Evolutionary conservation across 352 stramenopile genomes (phyloP).

Genomic region (Globisporangium sylvaticum): DNA sequence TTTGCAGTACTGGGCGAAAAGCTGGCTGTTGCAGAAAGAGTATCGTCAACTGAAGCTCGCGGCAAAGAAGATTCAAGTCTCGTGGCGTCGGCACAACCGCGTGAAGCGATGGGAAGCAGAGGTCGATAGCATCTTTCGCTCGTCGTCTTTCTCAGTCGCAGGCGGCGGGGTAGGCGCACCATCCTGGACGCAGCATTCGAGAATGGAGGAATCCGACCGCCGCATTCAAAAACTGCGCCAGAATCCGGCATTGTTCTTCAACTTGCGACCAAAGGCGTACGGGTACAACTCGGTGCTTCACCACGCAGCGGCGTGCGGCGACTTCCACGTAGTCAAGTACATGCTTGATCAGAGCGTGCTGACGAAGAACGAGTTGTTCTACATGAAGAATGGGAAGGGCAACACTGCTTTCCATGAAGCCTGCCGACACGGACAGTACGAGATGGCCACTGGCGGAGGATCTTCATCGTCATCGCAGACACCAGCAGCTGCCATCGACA

Average conservation of each 20-base stretch:
- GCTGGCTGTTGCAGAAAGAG: constrained; percentile 47
- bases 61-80: constrained; percentile 34
- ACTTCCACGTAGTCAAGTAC: constrained; percentile 78
- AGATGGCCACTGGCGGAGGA: constrained; percentile 29
- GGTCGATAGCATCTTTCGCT: constrained; percentile 46
- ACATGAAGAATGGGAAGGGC: constrained; percentile 46
- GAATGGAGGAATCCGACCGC: constrained; percentile 69
- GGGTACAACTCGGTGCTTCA: constrained; percentile 75
- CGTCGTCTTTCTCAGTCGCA: constrained; percentile 13
- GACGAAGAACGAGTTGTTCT: constrained; percentile 26
- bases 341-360: constrained; percentile 43
- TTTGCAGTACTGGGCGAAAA: constrained; percentile 53
- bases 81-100: constrained; percentile 37
- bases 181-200: constrained; percentile 44
- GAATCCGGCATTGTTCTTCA: constrained; percentile 44
- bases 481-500: constrained; percentile 18
- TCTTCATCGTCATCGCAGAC: constrained; percentile 17
- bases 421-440: constrained; percentile 56
- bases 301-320: constrained; percentile 49
- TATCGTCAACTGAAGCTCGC: constrained; percentile 28
- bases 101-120: constrained; percentile 37
- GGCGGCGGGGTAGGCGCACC: background rate
- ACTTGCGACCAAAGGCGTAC: constrained; percentile 42
- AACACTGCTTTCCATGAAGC: constrained; percentile 70
- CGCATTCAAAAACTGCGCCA: constrained; percentile 49